Percentiles rank a stretch among this genome's conserved stretches.
Evolutionary conservation across 2,329 filamentous ascomycete genomes (phyloP).

Genomic region (Hawksworthiomyces lignivorus): DNA sequence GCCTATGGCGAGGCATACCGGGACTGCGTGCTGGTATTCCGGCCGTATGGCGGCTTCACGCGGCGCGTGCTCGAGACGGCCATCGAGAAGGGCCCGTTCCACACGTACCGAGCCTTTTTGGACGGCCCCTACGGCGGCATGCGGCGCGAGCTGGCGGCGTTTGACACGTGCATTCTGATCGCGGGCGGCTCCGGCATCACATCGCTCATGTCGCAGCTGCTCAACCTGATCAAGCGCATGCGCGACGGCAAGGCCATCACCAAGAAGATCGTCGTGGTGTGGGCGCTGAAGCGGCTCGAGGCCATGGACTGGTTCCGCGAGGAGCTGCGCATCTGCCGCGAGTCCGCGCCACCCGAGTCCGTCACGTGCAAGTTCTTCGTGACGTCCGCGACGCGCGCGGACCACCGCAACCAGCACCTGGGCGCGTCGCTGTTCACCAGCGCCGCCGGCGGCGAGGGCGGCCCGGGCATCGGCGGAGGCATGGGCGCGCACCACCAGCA

Average conservation of each 20-base stretch:
- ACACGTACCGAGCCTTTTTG: constrained; percentile 85
- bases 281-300: constrained; percentile 84
- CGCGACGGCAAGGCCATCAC: constrained; percentile 90
- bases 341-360: constrained; percentile 78
- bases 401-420: constrained; percentile 31
- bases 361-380: constrained; percentile 94
- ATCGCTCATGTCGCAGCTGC: constrained; percentile 80
- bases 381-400: constrained; percentile 61
- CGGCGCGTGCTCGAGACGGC: constrained; percentile 75
- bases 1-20: constrained; percentile 82
- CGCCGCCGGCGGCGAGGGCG: background rate
- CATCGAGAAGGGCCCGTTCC: constrained; percentile 77
- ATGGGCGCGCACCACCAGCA: constrained; percentile 23
- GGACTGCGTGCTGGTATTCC: constrained; percentile 85
- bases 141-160: constrained; percentile 80
- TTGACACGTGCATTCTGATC: constrained; percentile 88
- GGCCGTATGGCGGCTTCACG: constrained; percentile 87
- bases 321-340: constrained; percentile 83
- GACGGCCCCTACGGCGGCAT: constrained; percentile 95
- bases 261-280: constrained; percentile 84
- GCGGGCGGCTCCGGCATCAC: constrained; percentile 94
- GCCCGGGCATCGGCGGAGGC: background rate
- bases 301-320: constrained; percentile 98
- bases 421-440: constrained; percentile 11
- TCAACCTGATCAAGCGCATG: constrained; percentile 95